A percentile compares a stretch with the other conserved stretches of the same genome.
phyloP scores from a whole-genome alignment of 768 basidiomycete genomes.

The Mycena floridula region DNA sequence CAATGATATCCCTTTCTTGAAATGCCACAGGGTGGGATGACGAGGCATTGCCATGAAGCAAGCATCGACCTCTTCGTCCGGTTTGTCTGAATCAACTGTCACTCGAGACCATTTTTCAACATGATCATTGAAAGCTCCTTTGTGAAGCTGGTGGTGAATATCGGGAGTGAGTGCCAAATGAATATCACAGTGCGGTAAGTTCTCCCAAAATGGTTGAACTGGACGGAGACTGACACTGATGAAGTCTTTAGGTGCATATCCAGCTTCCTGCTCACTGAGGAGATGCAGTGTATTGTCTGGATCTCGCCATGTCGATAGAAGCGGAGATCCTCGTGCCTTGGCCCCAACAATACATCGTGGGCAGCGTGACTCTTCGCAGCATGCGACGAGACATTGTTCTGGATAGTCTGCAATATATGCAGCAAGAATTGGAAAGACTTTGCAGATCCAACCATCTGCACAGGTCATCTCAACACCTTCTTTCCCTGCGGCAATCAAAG shows the following conservation, averaged over 20 bases:
- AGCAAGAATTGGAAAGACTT: slow-evolving; percentile 25
- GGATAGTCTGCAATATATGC: slow-evolving; percentile 29
- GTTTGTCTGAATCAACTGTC: background rate
- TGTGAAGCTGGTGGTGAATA: slow-evolving; percentile 41
- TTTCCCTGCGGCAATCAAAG: slow-evolving; percentile 20
- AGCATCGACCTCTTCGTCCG: slow-evolving; percentile 14
- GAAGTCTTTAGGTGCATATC: slow-evolving; percentile 9
- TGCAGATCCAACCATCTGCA: slow-evolving; percentile 21
- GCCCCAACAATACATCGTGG: slow-evolving; percentile 20
- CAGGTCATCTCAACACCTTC: slow-evolving; percentile 25
- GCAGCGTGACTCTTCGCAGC: slow-evolving; percentile 17
- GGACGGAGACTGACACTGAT: slow-evolving; percentile 8
- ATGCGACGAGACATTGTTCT: slow-evolving; percentile 27
- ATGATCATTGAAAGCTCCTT: slow-evolving; percentile 42
- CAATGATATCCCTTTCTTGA: slow-evolving; percentile 25
- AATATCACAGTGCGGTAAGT: slow-evolving; percentile 32
- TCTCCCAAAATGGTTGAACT: slow-evolving; percentile 32
- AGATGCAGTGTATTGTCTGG: slow-evolving; percentile 5
- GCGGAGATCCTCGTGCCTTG: slow-evolving; percentile 11
- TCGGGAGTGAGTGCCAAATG: slow-evolving; percentile 30
- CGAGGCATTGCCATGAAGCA: slow-evolving; percentile 20
- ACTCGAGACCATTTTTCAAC: slow-evolving; percentile 27
- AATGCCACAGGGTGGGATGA: slow-evolving; percentile 19
- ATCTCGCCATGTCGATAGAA: slow-evolving; percentile 4
- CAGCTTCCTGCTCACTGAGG: slow-evolving; percentile 2